Base-by-base conservation (phyloP, 2,329 filamentous ascomycete species). In the Fusarium coicis region DNA sequence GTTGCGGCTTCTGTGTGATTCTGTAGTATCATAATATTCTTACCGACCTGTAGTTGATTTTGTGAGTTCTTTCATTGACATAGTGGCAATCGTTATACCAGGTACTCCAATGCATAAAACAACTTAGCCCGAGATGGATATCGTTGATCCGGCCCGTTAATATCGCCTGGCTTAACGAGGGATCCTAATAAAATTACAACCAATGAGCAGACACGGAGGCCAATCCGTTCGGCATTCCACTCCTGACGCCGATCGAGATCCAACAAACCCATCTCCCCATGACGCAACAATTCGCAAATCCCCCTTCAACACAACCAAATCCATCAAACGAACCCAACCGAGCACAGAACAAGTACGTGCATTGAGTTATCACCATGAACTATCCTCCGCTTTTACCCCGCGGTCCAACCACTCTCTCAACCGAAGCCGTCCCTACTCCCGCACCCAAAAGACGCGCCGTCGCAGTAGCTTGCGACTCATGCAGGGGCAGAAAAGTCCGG, bases 1-100 rank as follows among this genome's bases (percentile, higher is more conserved):
- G 57, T 14, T 65, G 62, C 6, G 40, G 30, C 0, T 18, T 65
- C 10, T 65, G 62, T 4, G 21, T 64, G 21, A 43, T 64, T 12
- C 50, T 53, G 5, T 53, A 53, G 9, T 1, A 4, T 4, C 44
- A 28, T 9, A 3, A 28, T 28, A 7, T 21, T 21, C 4, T 28
- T 15, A 21, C 18, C 4, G 8, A 10, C 15, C 18, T 5, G 3
- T 4, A 15, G 0, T 28, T 21, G 4, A 7, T 21, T 10, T 14
- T 0, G 5, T 28, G 11, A 19, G 12, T 11, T 26, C 26, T 26
- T 26, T 26, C 26, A 26, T 26, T 26, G 26, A 26, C 26, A 26
- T 26, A 26, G 26, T 5, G 7, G 26, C 26, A 26, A 34, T 23
- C 7, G 3, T 12, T 23, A 15, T 19, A 26, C n/a, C 10, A 16